Base-by-base conservation (phyloP, 1,284 basidiomycete genomes). In the Agaricales sp. region DNA sequence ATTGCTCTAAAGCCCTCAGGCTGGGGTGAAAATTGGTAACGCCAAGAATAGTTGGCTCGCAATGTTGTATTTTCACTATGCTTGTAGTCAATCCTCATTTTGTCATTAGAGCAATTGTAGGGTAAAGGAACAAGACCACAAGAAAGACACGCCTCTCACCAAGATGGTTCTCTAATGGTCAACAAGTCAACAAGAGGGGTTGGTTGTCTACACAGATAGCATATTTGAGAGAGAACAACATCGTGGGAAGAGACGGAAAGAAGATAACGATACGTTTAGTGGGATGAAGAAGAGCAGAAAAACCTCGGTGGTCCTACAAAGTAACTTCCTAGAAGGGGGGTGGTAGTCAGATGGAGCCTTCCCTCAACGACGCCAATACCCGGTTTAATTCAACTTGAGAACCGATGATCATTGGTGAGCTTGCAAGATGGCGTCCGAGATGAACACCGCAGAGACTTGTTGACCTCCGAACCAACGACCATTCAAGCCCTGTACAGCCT, bases 401-500 rank as follows among this genome's bases (percentile, higher is more conserved):
- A n/a, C n/a, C n/a, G n/a, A n/a, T n/a, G n/a, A 8, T 69, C 73
- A 87, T 67, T 83, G 81, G 61, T 93, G 89, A 55, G 90, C 89
- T 69, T 89, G 88, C 87, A 94, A 91, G 57, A 94, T 85, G 50
- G 88, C 85, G 61, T 94, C 91, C 51, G 89, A 86, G 59, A 93
- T 93, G 69, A 89, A 93, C 51, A 76, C 65, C 51, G 91, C 92
- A 45, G 82, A 79, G 53, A 96, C 80, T 66, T 87, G 84, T 62
- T 82, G 82, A 48, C 92, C 93, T 53, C 92, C 92, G 61, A 97
- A 97, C 87, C 90, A 95, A 53, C 95, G 87, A 44, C 92, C 92
- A 58, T 96, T 90, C 49, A 99, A 78, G 54, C 90, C 90, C 60
- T 88, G 80, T 49, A 95, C 73, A 44, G 94, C 92, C 49, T 83